Evolutionary conservation across 768 basidiomycete species (phyloP).

Genomic region (Tubosaeta brunneosetosa): DNA sequence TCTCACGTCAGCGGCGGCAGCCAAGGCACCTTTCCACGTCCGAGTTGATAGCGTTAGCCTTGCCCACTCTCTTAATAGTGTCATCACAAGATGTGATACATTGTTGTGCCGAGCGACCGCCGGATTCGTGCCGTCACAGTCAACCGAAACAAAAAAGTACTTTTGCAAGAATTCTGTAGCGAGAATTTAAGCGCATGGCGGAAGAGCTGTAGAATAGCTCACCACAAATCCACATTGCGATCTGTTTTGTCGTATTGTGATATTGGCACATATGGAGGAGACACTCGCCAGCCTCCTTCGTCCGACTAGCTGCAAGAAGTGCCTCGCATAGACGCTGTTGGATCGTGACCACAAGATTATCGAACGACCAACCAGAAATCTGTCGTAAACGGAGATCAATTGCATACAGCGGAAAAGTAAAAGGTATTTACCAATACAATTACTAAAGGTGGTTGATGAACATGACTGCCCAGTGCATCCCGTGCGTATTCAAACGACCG

Average conservation of each 20-base stretch:
- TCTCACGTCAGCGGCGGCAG: background rate
- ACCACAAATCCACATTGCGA: background rate
- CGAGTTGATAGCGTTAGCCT: background rate
- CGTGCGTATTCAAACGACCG: background rate
- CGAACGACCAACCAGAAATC: slow-evolving; percentile 11
- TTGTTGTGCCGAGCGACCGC: background rate
- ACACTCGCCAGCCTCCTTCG: background rate
- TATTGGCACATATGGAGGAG: background rate
- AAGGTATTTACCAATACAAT: background rate
- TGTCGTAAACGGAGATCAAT: background rate
- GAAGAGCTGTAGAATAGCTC: background rate
- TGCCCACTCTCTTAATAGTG: slow-evolving; percentile 1
- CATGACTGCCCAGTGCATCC: background rate
- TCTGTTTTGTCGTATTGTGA: background rate
- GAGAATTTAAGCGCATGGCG: background rate
- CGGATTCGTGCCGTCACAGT: too few species aligned
- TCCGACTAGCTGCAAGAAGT: background rate
- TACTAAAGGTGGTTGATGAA: background rate
- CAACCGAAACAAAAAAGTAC: background rate
- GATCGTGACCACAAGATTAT: background rate
- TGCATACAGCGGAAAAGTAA: too few species aligned
- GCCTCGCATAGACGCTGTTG: slow-evolving; percentile 3
- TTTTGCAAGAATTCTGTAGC: background rate
- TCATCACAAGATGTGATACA: background rate
- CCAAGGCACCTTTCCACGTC: slow-evolving; percentile 6